These are phyloP conservation scores for Metschnikowia cubensis DNA, from an alignment of 805 yeast species.

Conservation along the genomic window DNA sequence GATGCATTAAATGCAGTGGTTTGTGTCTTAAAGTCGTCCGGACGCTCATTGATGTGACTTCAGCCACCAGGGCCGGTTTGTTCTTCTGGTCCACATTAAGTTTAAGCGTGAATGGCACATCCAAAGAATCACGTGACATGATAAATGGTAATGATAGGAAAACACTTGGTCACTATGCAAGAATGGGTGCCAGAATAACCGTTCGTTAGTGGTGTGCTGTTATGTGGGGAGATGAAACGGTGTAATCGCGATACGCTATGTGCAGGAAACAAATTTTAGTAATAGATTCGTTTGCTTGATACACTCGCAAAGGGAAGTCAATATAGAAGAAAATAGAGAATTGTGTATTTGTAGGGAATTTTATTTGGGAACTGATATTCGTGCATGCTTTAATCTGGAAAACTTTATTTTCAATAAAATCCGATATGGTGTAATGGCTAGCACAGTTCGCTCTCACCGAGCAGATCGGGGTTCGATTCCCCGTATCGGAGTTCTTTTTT, in stretches of 20 bases:
- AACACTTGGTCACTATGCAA: no score
- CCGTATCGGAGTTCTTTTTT: slow-evolving; percentile 17
- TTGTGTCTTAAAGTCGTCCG: slow-evolving; percentile 24
- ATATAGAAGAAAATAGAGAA: no score
- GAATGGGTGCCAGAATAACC: no score
- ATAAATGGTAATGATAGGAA: no score
- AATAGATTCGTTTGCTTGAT: no score
- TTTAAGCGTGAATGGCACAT: slow-evolving; percentile 8
- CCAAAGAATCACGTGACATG: slow-evolving; percentile 4
- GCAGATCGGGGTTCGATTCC: slow-evolving; percentile 22
- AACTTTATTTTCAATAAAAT: background rate
- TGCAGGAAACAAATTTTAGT: background rate
- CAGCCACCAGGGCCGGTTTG: background rate
- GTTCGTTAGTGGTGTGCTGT: background rate
- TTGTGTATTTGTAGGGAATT: no score
- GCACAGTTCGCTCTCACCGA: slow-evolving; percentile 22
- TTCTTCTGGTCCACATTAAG: slow-evolving; percentile 8
- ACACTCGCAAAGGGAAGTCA: no score
- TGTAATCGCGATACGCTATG: background rate
- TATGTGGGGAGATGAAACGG: background rate
- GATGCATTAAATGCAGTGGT: slow-evolving; percentile 22
- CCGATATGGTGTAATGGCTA: slow-evolving; percentile 21
- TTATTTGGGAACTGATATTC: no score
- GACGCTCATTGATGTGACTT: slow-evolving; percentile 3
- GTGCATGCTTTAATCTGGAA: background rate